Base-by-base conservation (phyloP, 148 eudicot species). In the Pharnaceum exiguum region DNA sequence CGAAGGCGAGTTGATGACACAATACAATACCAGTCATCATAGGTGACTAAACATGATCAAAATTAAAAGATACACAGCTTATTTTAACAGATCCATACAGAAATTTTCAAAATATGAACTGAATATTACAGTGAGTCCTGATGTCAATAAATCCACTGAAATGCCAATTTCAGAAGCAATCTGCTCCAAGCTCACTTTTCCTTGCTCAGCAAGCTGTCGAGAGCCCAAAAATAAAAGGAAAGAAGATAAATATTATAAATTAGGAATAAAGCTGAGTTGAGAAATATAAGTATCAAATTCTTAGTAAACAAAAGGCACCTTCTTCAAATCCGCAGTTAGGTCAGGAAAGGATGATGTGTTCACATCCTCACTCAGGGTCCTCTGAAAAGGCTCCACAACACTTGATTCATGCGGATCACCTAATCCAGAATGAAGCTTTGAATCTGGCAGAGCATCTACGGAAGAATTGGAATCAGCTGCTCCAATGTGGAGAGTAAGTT, bases 141-240 rank as follows among this genome's bases (percentile, higher is more conserved):
- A 68, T 24, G 88, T 71, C 78, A 91, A 65, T 45, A 63, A 75
- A 74, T 76, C 86, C 40, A 75, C 75, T 16, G 88, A 65, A 28
- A 79, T 67, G 57, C 89, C 87, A 39, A 81, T 77, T 40, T 85
- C 86, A 21, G 81, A 53, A 51, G 96, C 90, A 38, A 91, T 62
- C 70, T 82, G 90, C 54, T 75, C 64, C 72, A 86, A 55, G 59
- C 62, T 70, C 46, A 87, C 83, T 77, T 85, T 85, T 55, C 87
- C 88, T 40, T 75, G 73, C 50, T 88, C 94, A 71, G 83, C 65
- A 39, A 91, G 76, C 98, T 91, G 78, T 61, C 60, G 31, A 55
- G n/a, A 72, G 33, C 46, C n/a, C n/a, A n/a, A n/a, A n/a, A n/a
- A n/a, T n/a, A n/a, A n/a, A 56, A 21, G 44, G 33, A 67, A 38